Evolutionary conservation across 192 early-diverging fungal species (phyloP).

Genomic region (Jimgerdemannia flammicorona): DNA sequence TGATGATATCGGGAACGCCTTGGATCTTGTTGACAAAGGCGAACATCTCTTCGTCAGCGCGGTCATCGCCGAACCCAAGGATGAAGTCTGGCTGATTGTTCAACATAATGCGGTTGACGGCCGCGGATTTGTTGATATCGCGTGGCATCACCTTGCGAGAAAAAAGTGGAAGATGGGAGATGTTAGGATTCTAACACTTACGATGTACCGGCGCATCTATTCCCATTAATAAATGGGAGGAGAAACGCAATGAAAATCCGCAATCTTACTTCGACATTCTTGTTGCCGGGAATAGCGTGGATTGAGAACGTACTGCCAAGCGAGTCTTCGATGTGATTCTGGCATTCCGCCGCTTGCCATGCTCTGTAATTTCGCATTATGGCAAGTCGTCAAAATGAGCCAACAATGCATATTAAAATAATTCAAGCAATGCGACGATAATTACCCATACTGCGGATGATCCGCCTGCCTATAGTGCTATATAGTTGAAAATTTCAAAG

Average conservation of each 20-base stretch:
- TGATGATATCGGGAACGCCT: constrained; percentile 31
- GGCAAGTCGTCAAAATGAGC: too few species aligned
- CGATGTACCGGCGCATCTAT: too few species aligned
- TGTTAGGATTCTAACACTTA: not conserved
- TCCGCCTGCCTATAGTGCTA: constrained; percentile 64
- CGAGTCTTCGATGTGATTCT: constrained; percentile 76
- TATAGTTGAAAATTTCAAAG: not conserved
- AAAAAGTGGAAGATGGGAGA: not conserved
- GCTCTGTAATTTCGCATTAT: constrained; percentile 14
- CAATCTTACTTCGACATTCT: constrained; percentile 53
- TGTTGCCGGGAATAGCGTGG: constrained; percentile 60
- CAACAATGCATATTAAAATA: not conserved
- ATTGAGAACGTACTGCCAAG: constrained; percentile 66
- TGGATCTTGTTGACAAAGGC: constrained; percentile 49
- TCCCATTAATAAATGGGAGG: too few species aligned
- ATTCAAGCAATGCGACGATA: not conserved
- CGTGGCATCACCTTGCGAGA: constrained; percentile 53
- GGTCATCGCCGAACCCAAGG: constrained; percentile 70
- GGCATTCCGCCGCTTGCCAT: constrained; percentile 83
- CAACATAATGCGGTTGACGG: constrained; percentile 55
- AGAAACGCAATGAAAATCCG: too few species aligned
- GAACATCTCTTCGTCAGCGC: constrained; percentile 83
- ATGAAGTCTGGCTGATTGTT: constrained; percentile 65
- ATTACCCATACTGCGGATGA: constrained; percentile 47
- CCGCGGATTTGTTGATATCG: constrained; percentile 65